Evolutionary conservation across 2,329 filamentous ascomycete species (phyloP).

Genomic region (Claviceps pusilla): DNA sequence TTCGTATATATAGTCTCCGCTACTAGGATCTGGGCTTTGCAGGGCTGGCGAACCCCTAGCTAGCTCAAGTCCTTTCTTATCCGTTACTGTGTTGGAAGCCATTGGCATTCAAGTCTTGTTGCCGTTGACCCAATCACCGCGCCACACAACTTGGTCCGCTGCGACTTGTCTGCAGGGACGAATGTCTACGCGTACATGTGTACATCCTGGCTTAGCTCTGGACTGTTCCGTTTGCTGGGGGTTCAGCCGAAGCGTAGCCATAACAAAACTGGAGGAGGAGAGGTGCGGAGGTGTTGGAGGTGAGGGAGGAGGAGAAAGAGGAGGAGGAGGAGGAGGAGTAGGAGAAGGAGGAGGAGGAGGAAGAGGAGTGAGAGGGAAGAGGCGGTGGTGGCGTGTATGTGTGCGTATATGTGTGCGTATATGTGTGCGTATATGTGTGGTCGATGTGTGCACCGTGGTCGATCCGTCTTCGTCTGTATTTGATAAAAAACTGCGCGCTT

Average conservation of each 20-base stretch:
- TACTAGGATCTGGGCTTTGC: not conserved
- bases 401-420: constrained; percentile 1
- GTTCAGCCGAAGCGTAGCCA: not conserved
- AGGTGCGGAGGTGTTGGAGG: not conserved
- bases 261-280: not conserved
- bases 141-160: not conserved
- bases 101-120: not conserved
- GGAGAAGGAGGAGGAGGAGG: not conserved
- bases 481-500: constrained; percentile 3
- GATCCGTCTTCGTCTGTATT: constrained; percentile 1
- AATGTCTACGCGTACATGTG: no score
- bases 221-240: not conserved
- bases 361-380: not conserved
- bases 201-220: not conserved
- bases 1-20: not conserved
- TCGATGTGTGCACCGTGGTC: constrained; percentile 1
- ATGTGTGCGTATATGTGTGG: constrained; percentile 1
- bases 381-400: constrained; percentile 3
- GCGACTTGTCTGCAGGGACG: not conserved
- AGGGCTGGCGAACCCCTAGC: not conserved
- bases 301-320: no score
- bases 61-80: not conserved
- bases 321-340: not conserved
- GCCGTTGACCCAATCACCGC: not conserved
- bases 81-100: not conserved